Evolutionary conservation across 495 filamentous ascomycete species (phyloP).

Genomic region (Hypoxylon perforatum): DNA sequence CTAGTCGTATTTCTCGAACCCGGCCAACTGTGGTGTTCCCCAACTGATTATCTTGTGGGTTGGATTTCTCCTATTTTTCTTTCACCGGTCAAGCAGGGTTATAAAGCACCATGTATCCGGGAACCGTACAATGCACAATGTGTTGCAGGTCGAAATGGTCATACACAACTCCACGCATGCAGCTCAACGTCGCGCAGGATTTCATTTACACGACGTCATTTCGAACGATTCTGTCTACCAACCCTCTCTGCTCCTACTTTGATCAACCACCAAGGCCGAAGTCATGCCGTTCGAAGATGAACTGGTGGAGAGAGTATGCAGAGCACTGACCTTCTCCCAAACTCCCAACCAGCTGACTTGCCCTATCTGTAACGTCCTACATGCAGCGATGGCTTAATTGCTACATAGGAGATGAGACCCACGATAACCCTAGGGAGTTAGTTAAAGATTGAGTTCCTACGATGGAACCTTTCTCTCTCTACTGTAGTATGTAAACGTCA

Average conservation of each 20-base stretch:
- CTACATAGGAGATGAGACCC: slow-evolving; percentile 20
- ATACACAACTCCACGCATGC: slow-evolving; percentile 2
- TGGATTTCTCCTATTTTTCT: slow-evolving; percentile 5
- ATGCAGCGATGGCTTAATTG: slow-evolving; percentile 19
- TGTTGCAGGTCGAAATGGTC: slow-evolving; percentile 4
- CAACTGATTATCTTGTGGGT: background rate
- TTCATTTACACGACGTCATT: slow-evolving; percentile 18
- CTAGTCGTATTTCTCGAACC: slow-evolving; percentile 13
- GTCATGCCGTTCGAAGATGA: slow-evolving; percentile 27
- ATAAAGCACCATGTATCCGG: slow-evolving; percentile 11
- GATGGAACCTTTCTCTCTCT: slow-evolving; percentile 6
- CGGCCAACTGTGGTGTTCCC: slow-evolving; percentile 4
- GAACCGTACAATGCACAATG: slow-evolving; percentile 10
- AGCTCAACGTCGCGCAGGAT: slow-evolving; percentile 8
- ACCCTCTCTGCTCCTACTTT: slow-evolving; percentile 1
- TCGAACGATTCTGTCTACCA: background rate
- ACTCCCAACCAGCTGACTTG: slow-evolving; percentile 11
- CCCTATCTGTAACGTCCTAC: slow-evolving; percentile 24
- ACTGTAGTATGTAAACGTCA: background rate
- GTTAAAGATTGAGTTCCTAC: slow-evolving; percentile 20
- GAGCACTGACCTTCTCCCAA: slow-evolving; percentile 26
- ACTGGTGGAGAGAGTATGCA: slow-evolving; percentile 33
- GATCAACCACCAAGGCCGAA: slow-evolving; percentile 26
- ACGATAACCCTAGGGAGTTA: slow-evolving; percentile 14
- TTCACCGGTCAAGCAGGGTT: slow-evolving; percentile 3